A percentile compares a stretch with the other conserved stretches of the same genome.
phyloP scores from a whole-genome alignment of 2,329 filamentous ascomycete genomes.

The Aspergillus arachidicola region DNA sequence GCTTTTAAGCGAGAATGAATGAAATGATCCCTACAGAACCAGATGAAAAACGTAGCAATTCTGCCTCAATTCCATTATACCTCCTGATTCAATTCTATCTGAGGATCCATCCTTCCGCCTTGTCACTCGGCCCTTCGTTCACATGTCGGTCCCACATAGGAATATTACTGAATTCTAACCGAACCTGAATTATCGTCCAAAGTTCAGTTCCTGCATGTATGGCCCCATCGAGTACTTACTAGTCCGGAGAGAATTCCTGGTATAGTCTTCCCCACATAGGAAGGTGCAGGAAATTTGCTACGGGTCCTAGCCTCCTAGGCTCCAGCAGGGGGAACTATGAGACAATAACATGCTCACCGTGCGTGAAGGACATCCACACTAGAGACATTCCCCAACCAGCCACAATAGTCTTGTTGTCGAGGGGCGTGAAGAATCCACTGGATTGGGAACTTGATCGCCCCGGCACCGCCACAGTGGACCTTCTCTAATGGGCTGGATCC shows the following conservation, averaged over 20 bases:
- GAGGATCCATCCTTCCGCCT: background rate
- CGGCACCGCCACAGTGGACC: conserved; percentile 2
- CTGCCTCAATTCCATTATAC: background rate
- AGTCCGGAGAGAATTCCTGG: background rate
- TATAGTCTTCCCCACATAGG: background rate
- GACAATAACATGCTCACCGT: background rate
- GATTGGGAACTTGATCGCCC: background rate
- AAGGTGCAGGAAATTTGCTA: background rate
- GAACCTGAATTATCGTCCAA: background rate
- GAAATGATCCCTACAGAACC: background rate
- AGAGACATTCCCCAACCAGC: conserved; percentile 1
- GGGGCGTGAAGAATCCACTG: background rate
- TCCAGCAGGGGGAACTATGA: background rate
- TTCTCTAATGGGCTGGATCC: background rate
- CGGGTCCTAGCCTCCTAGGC: background rate
- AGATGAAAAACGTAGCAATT: background rate
- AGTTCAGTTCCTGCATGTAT: background rate
- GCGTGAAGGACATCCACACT: background rate
- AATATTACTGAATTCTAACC: background rate
- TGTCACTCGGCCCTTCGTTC: background rate
- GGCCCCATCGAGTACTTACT: background rate
- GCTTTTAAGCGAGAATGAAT: background rate
- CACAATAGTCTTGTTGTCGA: background rate
- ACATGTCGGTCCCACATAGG: background rate
- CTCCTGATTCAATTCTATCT: too few species aligned